A percentile compares a stretch with the other conserved stretches of the same genome.
phyloP scores from a whole-genome alignment of 768 basidiomycete genomes.

The Trametes cubensis region DNA sequence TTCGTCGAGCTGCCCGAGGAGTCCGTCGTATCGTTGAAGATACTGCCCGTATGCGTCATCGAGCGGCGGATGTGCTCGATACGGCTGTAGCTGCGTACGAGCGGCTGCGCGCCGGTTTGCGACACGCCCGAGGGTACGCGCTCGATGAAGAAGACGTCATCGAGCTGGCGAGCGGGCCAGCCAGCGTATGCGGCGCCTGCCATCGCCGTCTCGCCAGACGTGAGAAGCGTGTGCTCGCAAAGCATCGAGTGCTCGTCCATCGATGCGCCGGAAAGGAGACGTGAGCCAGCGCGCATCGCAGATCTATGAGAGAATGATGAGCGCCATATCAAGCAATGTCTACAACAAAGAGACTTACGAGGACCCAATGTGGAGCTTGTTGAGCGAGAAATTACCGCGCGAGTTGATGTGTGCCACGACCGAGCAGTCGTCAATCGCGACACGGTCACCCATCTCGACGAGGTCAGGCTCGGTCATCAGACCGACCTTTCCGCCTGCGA shows the following conservation, averaged over 20 bases:
- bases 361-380: slow-evolving; percentile 44
- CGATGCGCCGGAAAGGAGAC: slow-evolving; percentile 51
- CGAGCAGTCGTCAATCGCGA: slow-evolving; percentile 49
- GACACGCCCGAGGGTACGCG: slow-evolving; percentile 6
- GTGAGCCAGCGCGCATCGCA: slow-evolving; percentile 49
- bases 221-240: slow-evolving; percentile 49
- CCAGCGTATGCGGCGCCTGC: slow-evolving; percentile 43
- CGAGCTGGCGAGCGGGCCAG: slow-evolving; percentile 46
- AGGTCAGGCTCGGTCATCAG: slow-evolving; percentile 54
- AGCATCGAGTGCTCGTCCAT: slow-evolving; percentile 55
- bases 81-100: slow-evolving; percentile 10
- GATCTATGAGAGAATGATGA: slow-evolving; percentile 31
- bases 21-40: slow-evolving; percentile 1
- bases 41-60: slow-evolving; percentile 2
- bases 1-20: not conserved
- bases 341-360: slow-evolving; percentile 31
- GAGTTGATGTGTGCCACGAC: slow-evolving; percentile 54
- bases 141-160: slow-evolving; percentile 18
- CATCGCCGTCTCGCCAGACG: slow-evolving; percentile 51
- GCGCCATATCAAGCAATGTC: not conserved
- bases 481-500: slow-evolving; percentile 43
- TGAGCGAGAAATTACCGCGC: slow-evolving; percentile 47
- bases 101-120: not conserved
- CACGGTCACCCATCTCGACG: slow-evolving; percentile 48
- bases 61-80: slow-evolving; percentile 17